Conservation (phyloP, 176 grass and related monocot genomes). For the Cocos nucifera region DNA sequence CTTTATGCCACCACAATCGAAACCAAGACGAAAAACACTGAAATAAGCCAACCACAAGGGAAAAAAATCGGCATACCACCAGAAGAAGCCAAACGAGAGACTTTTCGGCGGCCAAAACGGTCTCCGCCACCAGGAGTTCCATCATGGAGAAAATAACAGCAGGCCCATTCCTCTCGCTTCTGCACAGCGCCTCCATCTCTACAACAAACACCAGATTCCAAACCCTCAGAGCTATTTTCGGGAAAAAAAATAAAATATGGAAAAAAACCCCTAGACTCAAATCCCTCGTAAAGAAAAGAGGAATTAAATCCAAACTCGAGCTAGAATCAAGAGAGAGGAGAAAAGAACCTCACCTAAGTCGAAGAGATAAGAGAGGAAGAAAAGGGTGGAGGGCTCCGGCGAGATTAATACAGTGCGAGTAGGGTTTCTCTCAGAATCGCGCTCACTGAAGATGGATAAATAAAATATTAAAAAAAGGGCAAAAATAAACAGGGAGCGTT, state of each 20-base stretch:
- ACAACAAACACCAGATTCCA: background rate
- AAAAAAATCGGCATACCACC: conserved; percentile 4
- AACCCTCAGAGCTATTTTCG: no score
- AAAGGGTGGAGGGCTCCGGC: no score
- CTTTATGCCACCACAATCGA: background rate
- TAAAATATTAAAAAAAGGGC: no score
- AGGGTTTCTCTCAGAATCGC: no score
- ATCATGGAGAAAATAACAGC: conserved; percentile 6
- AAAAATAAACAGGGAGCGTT: background rate
- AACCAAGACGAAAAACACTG: background rate
- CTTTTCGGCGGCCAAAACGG: conserved; percentile 19
- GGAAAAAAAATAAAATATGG: background rate
- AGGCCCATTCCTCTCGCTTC: conserved; percentile 12
- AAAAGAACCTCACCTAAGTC: background rate
- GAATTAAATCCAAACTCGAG: background rate
- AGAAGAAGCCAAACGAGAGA: conserved; percentile 22
- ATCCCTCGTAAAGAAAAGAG: no score
- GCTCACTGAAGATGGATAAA: no score
- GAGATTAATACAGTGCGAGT: no score
- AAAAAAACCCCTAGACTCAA: background rate
- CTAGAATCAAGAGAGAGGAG: background rate
- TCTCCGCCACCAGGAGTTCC: conserved; percentile 13
- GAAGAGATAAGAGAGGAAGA: background rate
- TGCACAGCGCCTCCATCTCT: conserved; percentile 21
- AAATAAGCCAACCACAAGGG: background rate